Evolutionary conservation across 441 rosid species (phyloP), one percentile per base, ranked within the genome.

Genomic region (Corymbia calophylla): DNA sequence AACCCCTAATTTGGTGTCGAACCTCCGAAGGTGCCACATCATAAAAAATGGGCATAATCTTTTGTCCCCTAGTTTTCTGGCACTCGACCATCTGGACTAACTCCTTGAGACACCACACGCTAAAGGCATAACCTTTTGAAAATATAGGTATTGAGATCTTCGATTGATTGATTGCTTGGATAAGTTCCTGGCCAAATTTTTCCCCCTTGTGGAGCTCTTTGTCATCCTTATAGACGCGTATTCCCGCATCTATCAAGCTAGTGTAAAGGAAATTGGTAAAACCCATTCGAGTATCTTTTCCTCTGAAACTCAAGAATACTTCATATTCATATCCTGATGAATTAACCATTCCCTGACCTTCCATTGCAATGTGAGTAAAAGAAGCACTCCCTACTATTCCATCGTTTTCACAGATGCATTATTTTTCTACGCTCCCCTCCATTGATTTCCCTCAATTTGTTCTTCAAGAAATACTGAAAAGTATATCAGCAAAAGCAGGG

Each of bases 1-100:
- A 64, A n/a, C 1, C 19, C 0, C 0, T 3, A 1, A 0, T n/a
- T 64, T 64, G 70, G 35, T n/a, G 19, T 15, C 70, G 19, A 14
- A 64, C 35, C 35, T 14, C 35, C n/a, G 35, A 3, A n/a, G 70
- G 70, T 7, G 19, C 70, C 2, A 64, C 70, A 3, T 64, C 70
- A 64, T 64, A 64, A 64, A 64, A 64, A n/a, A 64, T n/a, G 1
- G 70, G 70, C 35, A 64, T n/a, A 0, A 64, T 64, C 35, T 64
- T 64, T n/a, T 64, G 70, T 64, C 70, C 16, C n/a, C 35, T 14
- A n/a, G 35, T 13, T 62, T 62, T 62, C 3, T 53, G 54, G 32
- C 86, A 82, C 32, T 48, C 6, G 19, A 29, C 54, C 32, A 47
- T 53, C 1, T 27, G 17, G 32, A 13, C 8, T 62, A 48, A 11